A percentile compares a stretch with the other conserved stretches of the same genome.
These are phyloP conservation scores for Stachybotrys chlorohalonatus DNA, from an alignment of 2,329 filamentous ascomycete species.

Conservation along the genomic window DNA sequence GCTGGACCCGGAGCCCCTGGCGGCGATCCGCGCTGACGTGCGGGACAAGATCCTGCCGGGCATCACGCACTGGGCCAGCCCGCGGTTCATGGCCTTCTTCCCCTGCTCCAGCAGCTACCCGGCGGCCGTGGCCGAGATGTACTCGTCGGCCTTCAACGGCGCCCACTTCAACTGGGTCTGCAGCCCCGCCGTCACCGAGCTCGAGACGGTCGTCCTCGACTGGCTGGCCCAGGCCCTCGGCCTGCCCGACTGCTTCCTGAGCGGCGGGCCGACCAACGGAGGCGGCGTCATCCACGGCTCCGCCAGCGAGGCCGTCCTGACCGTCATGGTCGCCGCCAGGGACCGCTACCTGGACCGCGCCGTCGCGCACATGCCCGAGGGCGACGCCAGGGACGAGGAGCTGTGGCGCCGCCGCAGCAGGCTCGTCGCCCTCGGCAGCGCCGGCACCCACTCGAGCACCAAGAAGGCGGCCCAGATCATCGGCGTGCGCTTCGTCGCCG, in stretches of 20 bases:
- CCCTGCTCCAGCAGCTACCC: constrained; percentile 76
- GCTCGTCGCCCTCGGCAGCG: constrained; percentile 72
- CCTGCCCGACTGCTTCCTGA: constrained; percentile 66
- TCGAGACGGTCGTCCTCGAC: constrained; percentile 88
- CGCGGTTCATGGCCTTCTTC: constrained; percentile 95
- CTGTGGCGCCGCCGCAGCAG: constrained; percentile 43
- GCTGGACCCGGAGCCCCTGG: constrained; percentile 62
- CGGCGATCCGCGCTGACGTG: constrained; percentile 72
- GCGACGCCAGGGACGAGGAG: constrained; percentile 62
- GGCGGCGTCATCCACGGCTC: constrained; percentile 94
- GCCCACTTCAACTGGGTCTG: constrained; percentile 98
- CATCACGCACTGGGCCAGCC: constrained; percentile 89
- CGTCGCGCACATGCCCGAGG: constrained; percentile 37
- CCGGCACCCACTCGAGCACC: constrained; percentile 72
- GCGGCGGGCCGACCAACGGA: constrained; percentile 58
- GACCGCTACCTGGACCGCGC: constrained; percentile 65
- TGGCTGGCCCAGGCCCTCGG: constrained; percentile 74
- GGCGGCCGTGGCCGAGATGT: constrained; percentile 84
- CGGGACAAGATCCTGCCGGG: constrained; percentile 82
- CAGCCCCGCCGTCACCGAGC: constrained; percentile 81
- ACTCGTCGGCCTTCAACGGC: constrained; percentile 77
- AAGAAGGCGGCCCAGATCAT: constrained; percentile 83
- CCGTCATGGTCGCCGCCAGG: constrained; percentile 76
- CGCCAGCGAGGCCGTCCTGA: constrained; percentile 80
- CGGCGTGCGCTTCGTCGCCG: constrained; percentile 68